These are phyloP conservation scores for Salix caprea DNA, from an alignment of 345 rosid genomes.

Conservation along the genomic window DNA sequence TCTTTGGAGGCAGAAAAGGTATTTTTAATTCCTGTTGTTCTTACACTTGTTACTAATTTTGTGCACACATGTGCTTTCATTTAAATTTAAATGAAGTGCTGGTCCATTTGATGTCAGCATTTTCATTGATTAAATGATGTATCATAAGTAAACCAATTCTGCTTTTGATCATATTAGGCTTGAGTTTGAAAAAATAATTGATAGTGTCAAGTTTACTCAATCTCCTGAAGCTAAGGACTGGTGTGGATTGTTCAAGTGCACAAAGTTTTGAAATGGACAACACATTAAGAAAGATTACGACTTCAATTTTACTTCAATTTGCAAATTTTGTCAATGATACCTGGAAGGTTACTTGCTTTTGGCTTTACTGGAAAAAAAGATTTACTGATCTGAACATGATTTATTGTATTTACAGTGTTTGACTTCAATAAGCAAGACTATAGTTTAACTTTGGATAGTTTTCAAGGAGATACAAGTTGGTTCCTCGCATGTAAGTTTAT, in stretches of 20 bases:
- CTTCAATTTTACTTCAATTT: not conserved
- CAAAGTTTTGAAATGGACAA: not conserved
- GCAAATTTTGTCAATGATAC: not conserved
- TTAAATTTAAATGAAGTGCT: not conserved
- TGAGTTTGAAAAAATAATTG: not conserved
- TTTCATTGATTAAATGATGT: not conserved
- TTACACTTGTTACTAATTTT: not conserved
- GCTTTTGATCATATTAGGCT: not conserved
- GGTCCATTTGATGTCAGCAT: not conserved
- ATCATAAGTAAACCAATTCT: not conserved
- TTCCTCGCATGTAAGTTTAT: not conserved
- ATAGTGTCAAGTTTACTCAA: not conserved
- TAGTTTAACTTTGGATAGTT: not conserved
- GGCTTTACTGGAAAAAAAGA: not conserved
- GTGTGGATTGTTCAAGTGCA: not conserved
- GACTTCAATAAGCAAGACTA: not conserved
- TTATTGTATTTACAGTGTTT: not conserved
- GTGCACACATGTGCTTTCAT: not conserved
- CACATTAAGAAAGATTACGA: not conserved
- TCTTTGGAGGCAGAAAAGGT: slow-evolving; percentile 74
- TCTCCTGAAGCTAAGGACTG: not conserved
- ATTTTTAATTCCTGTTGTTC: slow-evolving; percentile 8
- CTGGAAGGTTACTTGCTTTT: not conserved
- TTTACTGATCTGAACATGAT: not conserved
- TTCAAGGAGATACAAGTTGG: not conserved